Conservation (phyloP, 805 yeast genomes). For the Candida tallmaniae region DNA sequence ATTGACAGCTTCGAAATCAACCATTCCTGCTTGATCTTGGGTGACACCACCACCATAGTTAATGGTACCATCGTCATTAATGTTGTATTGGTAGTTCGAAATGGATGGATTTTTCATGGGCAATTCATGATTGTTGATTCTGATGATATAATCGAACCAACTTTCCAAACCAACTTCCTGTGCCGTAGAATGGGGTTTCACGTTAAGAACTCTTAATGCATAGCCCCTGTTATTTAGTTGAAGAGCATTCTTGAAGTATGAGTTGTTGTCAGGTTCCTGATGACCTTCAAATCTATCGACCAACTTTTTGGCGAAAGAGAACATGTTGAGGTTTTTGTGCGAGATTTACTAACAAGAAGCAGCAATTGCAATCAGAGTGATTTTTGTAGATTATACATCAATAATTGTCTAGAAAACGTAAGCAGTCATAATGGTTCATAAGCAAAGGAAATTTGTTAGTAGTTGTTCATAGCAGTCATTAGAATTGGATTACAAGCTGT, state of each 20-base stretch:
- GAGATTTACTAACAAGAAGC: too few relatives aligned
- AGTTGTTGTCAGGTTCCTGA: slow-evolving; percentile 18
- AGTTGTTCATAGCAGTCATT: too few relatives aligned
- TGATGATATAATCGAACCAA: slow-evolving; percentile 85
- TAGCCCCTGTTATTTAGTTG: slow-evolving; percentile 36
- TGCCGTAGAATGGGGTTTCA: slow-evolving; percentile 34
- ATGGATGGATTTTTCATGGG: slow-evolving; percentile 35
- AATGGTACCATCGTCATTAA: slow-evolving; percentile 39
- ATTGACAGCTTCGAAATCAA: slow-evolving; percentile 40
- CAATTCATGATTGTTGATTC: slow-evolving; percentile 66
- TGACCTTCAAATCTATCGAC: slow-evolving; percentile 37
- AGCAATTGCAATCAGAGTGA: too few relatives aligned
- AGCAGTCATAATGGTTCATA: too few relatives aligned
- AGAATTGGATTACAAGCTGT: slow-evolving; percentile 9
- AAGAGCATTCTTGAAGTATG: slow-evolving; percentile 32
- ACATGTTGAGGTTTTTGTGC: slow-evolving; percentile 22
- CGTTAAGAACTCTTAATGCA: slow-evolving; percentile 35
- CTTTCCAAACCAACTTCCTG: slow-evolving; percentile 53
- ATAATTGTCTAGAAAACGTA: too few relatives aligned
- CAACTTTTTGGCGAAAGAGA: slow-evolving; percentile 41
- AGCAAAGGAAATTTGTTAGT: too few relatives aligned
- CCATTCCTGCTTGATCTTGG: slow-evolving; percentile 28
- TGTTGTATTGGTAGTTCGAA: slow-evolving; percentile 24
- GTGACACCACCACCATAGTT: slow-evolving; percentile 31
- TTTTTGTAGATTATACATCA: too few relatives aligned